Conservation (phyloP, 1,284 basidiomycete genomes). For the Trametes sp. region DNA sequence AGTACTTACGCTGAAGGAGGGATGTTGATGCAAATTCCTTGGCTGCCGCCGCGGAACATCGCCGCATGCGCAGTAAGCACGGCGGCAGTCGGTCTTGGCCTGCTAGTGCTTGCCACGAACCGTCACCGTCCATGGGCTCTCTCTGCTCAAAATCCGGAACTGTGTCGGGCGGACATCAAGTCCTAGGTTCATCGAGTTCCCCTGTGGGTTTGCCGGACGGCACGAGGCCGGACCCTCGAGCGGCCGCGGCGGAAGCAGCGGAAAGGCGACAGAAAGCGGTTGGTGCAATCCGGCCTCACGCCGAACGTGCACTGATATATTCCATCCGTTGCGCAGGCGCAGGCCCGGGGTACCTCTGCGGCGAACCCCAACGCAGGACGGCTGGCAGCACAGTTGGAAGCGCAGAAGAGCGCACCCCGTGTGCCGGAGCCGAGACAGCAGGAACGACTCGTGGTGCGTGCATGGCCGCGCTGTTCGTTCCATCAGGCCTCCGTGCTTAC, state of each 20-base stretch:
- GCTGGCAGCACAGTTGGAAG: conserved; percentile 62
- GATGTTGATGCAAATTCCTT: neutral
- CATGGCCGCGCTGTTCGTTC: conserved; percentile 34
- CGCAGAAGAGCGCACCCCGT: conserved; percentile 56
- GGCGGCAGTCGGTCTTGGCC: conserved; percentile 7
- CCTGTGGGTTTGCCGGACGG: conserved; percentile 16
- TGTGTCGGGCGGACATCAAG: conserved; percentile 61
- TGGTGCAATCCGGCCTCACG: conserved; percentile 37
- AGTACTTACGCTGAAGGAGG: neutral
- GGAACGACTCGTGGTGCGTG: conserved; percentile 68
- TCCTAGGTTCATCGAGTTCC: conserved; percentile 46
- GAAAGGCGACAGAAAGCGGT: conserved; percentile 71
- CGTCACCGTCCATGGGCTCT: conserved; percentile 60
- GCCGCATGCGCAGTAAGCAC: conserved; percentile 1
- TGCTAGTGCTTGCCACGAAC: conserved; percentile 21
- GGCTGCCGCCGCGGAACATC: neutral
- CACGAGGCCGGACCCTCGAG: conserved; percentile 54
- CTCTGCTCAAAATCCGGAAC: conserved; percentile 68
- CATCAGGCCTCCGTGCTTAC: conserved; percentile 21
- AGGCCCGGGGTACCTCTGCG: conserved; percentile 62
- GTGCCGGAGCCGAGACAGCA: conserved; percentile 59
- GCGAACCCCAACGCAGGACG: conserved; percentile 73
- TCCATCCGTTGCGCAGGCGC: conserved; percentile 52
- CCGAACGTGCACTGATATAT: conserved; percentile 32
- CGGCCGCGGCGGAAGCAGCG: conserved; percentile 73